phyloP scores from a whole-genome alignment of 2,329 filamentous ascomycete genomes.

The Aspergillus fijiensis region DNA sequence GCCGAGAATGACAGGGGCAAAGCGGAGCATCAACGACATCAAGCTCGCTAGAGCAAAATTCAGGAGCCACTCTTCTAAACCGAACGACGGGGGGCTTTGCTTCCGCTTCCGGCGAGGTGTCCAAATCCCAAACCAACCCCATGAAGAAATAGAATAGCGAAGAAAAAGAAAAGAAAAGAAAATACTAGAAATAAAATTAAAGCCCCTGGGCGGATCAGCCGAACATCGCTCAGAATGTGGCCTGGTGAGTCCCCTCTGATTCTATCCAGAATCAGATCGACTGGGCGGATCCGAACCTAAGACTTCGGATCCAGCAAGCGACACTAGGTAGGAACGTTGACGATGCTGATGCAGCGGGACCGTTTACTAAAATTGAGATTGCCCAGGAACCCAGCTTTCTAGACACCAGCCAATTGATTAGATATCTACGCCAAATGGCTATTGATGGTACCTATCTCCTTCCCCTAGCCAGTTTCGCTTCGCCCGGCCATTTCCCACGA shows the following conservation, averaged over 20 bases:
- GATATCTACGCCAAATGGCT: background rate
- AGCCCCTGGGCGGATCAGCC: conserved; percentile 36
- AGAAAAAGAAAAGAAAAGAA: conserved; percentile 1
- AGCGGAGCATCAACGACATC: conserved; percentile 5
- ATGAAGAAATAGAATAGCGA: too few species aligned
- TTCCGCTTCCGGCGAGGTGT: conserved; percentile 22
- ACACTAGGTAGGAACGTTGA: background rate
- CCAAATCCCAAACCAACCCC: background rate
- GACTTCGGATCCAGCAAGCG: background rate
- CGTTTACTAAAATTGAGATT: background rate
- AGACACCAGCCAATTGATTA: background rate
- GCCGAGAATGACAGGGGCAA: conserved; percentile 6
- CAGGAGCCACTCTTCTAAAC: conserved; percentile 6
- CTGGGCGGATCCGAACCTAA: conserved; percentile 10
- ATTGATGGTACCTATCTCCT: background rate
- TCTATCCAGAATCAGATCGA: conserved; percentile 21
- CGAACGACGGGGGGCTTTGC: conserved; percentile 20
- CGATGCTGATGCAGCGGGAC: background rate
- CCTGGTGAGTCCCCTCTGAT: conserved; percentile 15
- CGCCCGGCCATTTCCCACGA: background rate
- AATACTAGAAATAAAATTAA: too few species aligned
- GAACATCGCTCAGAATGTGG: conserved; percentile 4
- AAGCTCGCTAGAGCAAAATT: conserved; percentile 5
- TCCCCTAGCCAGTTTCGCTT: background rate
- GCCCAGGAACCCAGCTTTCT: background rate